A percentile compares a stretch with the other conserved stretches of the same genome.
phyloP scores from a whole-genome alignment of 2,329 filamentous ascomycete species.

The Tricladium varicosporioides region DNA sequence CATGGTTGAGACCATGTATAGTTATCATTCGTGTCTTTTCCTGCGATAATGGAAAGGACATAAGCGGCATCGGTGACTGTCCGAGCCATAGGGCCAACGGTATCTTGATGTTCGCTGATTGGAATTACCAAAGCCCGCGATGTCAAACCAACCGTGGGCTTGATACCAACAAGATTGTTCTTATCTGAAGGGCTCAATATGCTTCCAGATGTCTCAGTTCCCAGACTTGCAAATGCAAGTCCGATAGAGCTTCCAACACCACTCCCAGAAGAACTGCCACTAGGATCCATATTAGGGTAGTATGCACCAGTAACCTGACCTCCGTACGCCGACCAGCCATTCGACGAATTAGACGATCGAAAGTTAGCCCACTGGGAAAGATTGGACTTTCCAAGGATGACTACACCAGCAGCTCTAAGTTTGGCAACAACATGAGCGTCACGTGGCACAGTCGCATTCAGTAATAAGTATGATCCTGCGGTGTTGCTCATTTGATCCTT shows the following conservation, averaged over 20 bases:
- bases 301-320: conserved; percentile 63
- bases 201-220: conserved; percentile 63
- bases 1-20: conserved; percentile 61
- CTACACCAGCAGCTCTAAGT: conserved; percentile 23
- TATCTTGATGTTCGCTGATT: conserved; percentile 63
- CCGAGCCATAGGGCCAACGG: conserved; percentile 59
- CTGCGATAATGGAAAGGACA: conserved; percentile 61
- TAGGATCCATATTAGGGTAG: conserved; percentile 58
- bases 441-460: conserved; percentile 23
- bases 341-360: conserved; percentile 53
- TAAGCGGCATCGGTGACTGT: conserved; percentile 65
- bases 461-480: conserved; percentile 25
- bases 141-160: conserved; percentile 64
- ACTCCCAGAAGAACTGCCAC: conserved; percentile 60
- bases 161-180: conserved; percentile 66
- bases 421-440: conserved; percentile 27
- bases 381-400: conserved; percentile 39
- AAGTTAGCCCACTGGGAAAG: conserved; percentile 57
- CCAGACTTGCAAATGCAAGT: conserved; percentile 56
- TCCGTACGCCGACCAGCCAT: conserved; percentile 64
- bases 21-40: conserved; percentile 58
- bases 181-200: conserved; percentile 53
- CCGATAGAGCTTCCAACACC: conserved; percentile 59
- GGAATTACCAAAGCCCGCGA: conserved; percentile 63
- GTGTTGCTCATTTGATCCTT: conserved; percentile 53